Base-by-base conservation (phyloP, 116 monocot genomes). In the Phalaenopsis hybrid region DNA sequence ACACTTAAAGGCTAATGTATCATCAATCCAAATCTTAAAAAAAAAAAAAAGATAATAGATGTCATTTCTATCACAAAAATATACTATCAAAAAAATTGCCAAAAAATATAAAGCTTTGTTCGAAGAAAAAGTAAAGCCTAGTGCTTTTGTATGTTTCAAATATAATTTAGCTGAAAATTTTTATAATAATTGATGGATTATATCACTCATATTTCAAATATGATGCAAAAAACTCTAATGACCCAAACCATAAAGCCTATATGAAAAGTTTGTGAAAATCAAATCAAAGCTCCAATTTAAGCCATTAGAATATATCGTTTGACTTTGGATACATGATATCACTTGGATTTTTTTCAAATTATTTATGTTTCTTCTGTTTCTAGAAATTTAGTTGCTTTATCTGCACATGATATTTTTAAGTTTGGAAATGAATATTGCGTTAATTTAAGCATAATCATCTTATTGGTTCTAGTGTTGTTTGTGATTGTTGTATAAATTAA, bases 41-140 rank as follows among this genome's bases (percentile, higher is more conserved):
- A 57, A 79, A 8, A 70, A 20, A 15, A 1, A 51, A 84, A 72
- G 55, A 73, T 37, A 37, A 79, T 72, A 57, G 67, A 33, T 83
- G 70, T 74, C 55, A 57, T 79, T 84, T 84, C 52, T 79, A 50
- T 34, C 17, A 11, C 46, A 83, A 79, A 52, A n/a, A 17, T 4
- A 4, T 2, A 41, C 41, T 63, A 55, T 72, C 37, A 74, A 21
- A 84, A 44, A n/a, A 67, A 79, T 37, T 84, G 79, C 25, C 67
- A 17, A 5, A 69, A 69, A 73, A 20, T 13, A 12, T 11, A 72
- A 15, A 6, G 70, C 68, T 65, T 83, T 37, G 79, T 83, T 83
- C 67, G 73, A 84, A 84, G 79, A 84, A 67, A 84, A 79, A 75
- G 72, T 0, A 21, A 75, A 75, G 37, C 23, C 51, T 41, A 41